phyloP scores from a whole-genome alignment of 164 flowering plant species.

The Warburgia ugandensis region DNA sequence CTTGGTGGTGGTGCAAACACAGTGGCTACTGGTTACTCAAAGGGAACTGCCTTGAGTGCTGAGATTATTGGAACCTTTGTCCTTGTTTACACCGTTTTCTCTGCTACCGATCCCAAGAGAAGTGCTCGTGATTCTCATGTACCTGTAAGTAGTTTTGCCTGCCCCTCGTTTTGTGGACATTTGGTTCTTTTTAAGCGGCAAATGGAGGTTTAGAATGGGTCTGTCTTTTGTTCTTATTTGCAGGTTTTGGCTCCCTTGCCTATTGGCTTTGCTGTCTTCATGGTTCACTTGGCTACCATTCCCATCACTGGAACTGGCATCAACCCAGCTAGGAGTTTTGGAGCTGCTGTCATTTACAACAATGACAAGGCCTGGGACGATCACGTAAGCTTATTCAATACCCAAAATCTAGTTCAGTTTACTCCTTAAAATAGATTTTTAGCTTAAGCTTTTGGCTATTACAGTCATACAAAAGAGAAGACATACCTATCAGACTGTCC shows the following conservation, averaged over 20 bases:
- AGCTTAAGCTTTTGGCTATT: too few relatives aligned
- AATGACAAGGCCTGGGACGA: slow-evolving; percentile 29
- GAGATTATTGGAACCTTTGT: slow-evolving; percentile 36
- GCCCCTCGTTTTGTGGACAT: too few relatives aligned
- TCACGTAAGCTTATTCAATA: slow-evolving; percentile 22
- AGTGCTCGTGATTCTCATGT: slow-evolving; percentile 41
- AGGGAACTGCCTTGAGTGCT: slow-evolving; percentile 35
- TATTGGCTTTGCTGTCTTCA: slow-evolving; percentile 25
- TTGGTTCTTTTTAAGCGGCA: too few relatives aligned
- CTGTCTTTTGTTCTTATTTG: background rate
- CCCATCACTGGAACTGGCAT: slow-evolving; percentile 29
- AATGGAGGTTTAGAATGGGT: background rate
- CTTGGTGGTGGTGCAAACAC: slow-evolving; percentile 33
- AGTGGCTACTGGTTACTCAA: slow-evolving; percentile 21
- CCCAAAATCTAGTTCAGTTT: too few relatives aligned
- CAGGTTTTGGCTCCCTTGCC: slow-evolving; percentile 36
- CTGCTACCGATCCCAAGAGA: slow-evolving; percentile 44
- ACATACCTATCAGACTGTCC: too few relatives aligned
- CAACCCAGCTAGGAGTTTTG: slow-evolving; percentile 41
- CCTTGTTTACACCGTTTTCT: slow-evolving; percentile 34
- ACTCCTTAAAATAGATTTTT: too few relatives aligned
- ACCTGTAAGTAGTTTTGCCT: slow-evolving; percentile 35
- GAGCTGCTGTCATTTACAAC: slow-evolving; percentile 38
- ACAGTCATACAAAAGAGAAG: too few relatives aligned
- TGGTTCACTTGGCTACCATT: slow-evolving; percentile 28